Evolutionary conservation across 345 rosid genomes (phyloP).

Genomic region (Brassica cretica): DNA sequence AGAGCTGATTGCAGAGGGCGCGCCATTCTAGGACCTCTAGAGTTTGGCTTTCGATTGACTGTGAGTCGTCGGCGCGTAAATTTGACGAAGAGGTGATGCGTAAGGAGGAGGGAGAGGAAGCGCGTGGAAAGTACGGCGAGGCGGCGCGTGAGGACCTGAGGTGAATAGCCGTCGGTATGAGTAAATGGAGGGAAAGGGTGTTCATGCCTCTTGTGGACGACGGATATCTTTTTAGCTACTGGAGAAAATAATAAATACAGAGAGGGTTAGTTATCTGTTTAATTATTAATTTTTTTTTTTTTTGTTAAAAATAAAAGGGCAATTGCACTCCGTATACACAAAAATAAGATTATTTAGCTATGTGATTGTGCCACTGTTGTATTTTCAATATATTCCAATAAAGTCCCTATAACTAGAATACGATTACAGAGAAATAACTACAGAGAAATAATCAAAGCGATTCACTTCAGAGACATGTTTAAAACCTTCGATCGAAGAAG

Average conservation of each 20-base stretch:
- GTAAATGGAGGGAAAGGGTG: constrained; percentile 30
- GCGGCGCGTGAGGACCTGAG: constrained; percentile 16
- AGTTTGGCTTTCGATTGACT: constrained; percentile 59
- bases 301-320: no score
- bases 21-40: constrained; percentile 77
- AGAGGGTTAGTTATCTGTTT: no score
- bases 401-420: no score
- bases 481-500: no score
- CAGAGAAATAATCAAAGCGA: no score
- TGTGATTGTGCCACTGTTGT: no score
- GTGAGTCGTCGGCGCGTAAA: constrained; percentile 30
- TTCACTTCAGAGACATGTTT: no score
- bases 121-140: constrained; percentile 4
- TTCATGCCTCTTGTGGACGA: constrained; percentile 18
- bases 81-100: background rate
- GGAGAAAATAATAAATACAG: background rate
- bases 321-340: no score
- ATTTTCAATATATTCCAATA: no score
- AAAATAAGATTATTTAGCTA: no score
- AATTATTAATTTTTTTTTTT: no score
- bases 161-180: constrained; percentile 27
- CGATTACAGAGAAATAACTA: no score
- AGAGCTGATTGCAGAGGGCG: constrained; percentile 69
- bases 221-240: background rate
- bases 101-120: background rate